These are phyloP conservation scores for Wallacemonas sp. DNA, from an alignment of 208 protist species.

Conservation along the genomic window DNA sequence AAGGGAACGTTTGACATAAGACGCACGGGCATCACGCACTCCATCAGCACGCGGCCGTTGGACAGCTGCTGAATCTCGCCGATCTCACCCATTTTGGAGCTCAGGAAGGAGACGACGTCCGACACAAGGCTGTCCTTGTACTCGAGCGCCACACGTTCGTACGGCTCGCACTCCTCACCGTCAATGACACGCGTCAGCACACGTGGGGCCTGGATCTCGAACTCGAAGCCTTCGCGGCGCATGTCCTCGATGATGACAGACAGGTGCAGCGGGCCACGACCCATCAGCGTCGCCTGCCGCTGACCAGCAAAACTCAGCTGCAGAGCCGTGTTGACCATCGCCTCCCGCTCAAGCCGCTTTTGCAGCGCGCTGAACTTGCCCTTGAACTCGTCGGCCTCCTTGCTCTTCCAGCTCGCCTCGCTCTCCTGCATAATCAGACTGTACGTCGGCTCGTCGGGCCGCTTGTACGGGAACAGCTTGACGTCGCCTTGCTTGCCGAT, in stretches of 20 bases:
- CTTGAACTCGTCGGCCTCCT: slow-evolving; percentile 85
- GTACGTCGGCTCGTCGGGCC: slow-evolving; percentile 96
- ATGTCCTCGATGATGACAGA: slow-evolving; percentile 98
- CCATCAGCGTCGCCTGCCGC: slow-evolving; percentile 84
- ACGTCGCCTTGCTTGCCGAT: slow-evolving; percentile 72
- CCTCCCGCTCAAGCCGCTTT: slow-evolving; percentile 88
- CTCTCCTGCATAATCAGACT: slow-evolving; percentile 91
- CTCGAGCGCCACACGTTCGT: slow-evolving; percentile 78
- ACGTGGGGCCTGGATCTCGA: slow-evolving; percentile 93
- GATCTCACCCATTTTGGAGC: slow-evolving; percentile 87
- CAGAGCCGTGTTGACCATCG: slow-evolving; percentile 94
- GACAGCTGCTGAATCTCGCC: slow-evolving; percentile 85
- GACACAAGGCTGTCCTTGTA: slow-evolving; percentile 74
- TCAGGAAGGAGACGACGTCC: slow-evolving; percentile 85
- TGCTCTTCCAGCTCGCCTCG: slow-evolving; percentile 88
- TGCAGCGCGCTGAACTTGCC: slow-evolving; percentile 62
- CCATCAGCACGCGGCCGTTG: slow-evolving; percentile 69
- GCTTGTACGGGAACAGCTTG: slow-evolving; percentile 79
- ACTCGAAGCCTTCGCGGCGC: slow-evolving; percentile 97
- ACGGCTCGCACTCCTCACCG: slow-evolving; percentile 84
- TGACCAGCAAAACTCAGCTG: slow-evolving; percentile 54
- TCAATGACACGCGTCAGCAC: slow-evolving; percentile 89
- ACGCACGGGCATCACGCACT: slow-evolving; percentile 90
- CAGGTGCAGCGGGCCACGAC: slow-evolving; percentile 96
- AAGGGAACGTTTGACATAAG: slow-evolving; percentile 87